These are phyloP conservation scores for Bolboschoenus planiculmis DNA, from an alignment of 176 grass and related monocot species.

Conservation along the genomic window DNA sequence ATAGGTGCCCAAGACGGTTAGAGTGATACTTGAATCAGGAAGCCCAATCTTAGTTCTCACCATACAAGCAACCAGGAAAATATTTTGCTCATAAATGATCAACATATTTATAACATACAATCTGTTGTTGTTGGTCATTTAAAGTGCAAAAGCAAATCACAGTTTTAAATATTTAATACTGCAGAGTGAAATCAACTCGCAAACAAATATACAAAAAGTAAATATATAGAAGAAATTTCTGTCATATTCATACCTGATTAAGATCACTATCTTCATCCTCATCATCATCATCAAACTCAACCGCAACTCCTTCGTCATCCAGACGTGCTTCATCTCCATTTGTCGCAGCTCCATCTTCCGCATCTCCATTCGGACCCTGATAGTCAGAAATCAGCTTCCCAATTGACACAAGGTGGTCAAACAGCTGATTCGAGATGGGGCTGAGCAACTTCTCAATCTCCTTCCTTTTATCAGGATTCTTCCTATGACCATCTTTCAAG, in stretches of 20 bases:
- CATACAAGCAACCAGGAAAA: neutral
- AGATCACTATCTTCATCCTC: constrained; percentile 85
- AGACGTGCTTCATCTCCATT: constrained; percentile 52
- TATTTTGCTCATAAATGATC: neutral
- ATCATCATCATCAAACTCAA: constrained; percentile 83
- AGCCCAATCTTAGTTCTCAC: neutral
- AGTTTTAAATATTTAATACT: neutral
- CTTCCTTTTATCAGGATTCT: constrained; percentile 88
- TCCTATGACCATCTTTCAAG: constrained; percentile 76
- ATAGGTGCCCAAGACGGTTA: neutral
- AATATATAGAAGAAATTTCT: neutral
- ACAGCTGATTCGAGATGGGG: constrained; percentile 56
- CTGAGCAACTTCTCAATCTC: constrained; percentile 87
- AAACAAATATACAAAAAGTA: neutral
- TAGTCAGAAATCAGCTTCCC: constrained; percentile 77
- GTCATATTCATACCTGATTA: constrained; percentile 72
- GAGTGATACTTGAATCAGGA: neutral
- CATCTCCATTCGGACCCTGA: constrained; percentile 43
- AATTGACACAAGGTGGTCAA: constrained; percentile 75
- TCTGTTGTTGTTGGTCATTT: neutral
- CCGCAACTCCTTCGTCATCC: constrained; percentile 83
- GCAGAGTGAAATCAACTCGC: neutral
- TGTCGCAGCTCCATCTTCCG: neutral
- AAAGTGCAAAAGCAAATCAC: neutral
- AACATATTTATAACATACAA: neutral